Percentiles rank a stretch among this genome's conserved stretches.
Conservation (phyloP, 2,329 filamentous ascomycete genomes). For the Exophiala mesophila region DNA sequence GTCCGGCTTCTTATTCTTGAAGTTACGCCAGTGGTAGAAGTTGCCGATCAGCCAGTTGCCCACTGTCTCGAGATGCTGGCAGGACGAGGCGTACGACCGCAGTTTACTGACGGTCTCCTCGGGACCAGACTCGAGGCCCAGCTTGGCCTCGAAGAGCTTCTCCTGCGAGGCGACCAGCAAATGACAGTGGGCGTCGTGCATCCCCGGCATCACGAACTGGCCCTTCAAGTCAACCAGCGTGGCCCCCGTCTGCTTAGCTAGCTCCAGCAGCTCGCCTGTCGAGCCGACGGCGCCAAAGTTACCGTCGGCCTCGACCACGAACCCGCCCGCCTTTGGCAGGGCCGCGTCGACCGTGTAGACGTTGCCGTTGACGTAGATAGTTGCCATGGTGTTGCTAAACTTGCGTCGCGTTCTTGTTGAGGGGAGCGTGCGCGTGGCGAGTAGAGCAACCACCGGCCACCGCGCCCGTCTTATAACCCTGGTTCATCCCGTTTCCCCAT, state of each 20-base stretch:
- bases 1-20: slow-evolving; percentile 12
- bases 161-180: slow-evolving; percentile 18
- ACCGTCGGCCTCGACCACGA: slow-evolving; percentile 30
- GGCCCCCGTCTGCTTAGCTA: slow-evolving; percentile 18
- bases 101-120: slow-evolving; percentile 10
- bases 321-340: slow-evolving; percentile 26
- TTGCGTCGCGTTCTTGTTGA: no score
- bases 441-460: no score
- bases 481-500: no score
- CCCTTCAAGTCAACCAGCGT: slow-evolving; percentile 28
- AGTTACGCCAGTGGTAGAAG: slow-evolving; percentile 12
- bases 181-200: slow-evolving; percentile 36
- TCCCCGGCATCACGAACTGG: slow-evolving; percentile 35
- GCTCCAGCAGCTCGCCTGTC: slow-evolving; percentile 23
- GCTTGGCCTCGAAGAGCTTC: slow-evolving; percentile 11
- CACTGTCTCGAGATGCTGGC: slow-evolving; percentile 7
- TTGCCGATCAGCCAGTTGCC: slow-evolving; percentile 18
- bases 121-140: slow-evolving; percentile 7
- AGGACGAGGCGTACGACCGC: slow-evolving; percentile 8
- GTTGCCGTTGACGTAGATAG: slow-evolving; percentile 29
- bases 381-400: slow-evolving; percentile 11
- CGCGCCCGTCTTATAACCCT: no score
- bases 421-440: no score
- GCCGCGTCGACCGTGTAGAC: slow-evolving; percentile 30
- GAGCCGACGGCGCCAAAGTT: slow-evolving; percentile 28